Evolutionary conservation across 1,284 basidiomycete genomes (phyloP).

Genomic region (Clitocybe nebularis): DNA sequence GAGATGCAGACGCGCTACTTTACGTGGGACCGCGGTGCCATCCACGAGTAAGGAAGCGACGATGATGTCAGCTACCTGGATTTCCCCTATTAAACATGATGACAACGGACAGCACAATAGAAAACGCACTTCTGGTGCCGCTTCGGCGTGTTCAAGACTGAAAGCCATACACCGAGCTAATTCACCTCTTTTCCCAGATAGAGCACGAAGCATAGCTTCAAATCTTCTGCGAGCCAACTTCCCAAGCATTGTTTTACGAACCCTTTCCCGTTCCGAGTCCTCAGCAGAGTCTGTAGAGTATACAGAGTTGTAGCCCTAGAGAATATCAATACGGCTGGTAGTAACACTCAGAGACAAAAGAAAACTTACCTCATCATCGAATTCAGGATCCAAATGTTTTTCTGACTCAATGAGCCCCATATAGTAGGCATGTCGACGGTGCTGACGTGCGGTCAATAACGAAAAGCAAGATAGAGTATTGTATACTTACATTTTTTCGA

Average conservation of each 20-base stretch:
- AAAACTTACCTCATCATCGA: conserved; percentile 76
- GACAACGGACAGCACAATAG: conserved; percentile 7
- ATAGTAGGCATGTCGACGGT: conserved; percentile 81
- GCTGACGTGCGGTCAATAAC: conserved; percentile 38
- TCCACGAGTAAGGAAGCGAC: conserved; percentile 81
- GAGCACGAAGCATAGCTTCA: conserved; percentile 82
- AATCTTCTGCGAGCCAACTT: conserved; percentile 78
- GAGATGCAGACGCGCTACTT: conserved; percentile 90
- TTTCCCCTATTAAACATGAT: no score
- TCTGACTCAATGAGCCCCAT: conserved; percentile 67
- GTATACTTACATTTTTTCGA: conserved; percentile 46
- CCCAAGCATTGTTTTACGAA: conserved; percentile 72
- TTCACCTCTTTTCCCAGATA: conserved; percentile 86
- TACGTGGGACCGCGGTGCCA: conserved; percentile 89
- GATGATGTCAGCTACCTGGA: conserved; percentile 86
- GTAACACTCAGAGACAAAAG: conserved; percentile 6
- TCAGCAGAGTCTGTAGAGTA: conserved; percentile 96
- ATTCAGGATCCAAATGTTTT: conserved; percentile 60
- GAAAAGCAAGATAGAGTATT: neutral
- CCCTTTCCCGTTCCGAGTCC: conserved; percentile 83
- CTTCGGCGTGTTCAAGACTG: conserved; percentile 91
- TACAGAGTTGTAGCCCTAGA: conserved; percentile 83
- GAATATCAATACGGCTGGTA: conserved; percentile 8
- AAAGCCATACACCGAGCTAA: conserved; percentile 95
- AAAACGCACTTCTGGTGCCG: conserved; percentile 74